Conservation (phyloP, 331 rosid species). For the Quercus tomentella region DNA sequence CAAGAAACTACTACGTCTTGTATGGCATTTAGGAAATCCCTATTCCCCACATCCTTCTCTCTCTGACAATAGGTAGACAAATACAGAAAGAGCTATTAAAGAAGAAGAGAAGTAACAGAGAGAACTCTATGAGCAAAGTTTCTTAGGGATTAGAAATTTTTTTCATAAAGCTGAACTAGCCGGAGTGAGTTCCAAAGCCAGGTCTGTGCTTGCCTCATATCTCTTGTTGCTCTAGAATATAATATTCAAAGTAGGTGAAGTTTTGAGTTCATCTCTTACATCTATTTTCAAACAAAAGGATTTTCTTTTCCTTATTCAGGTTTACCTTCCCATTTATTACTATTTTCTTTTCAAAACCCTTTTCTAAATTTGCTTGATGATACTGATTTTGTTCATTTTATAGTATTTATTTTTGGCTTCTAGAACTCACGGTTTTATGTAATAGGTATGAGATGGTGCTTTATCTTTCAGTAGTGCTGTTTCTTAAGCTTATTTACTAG, state of each 20-base stretch:
- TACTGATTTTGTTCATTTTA: too few relatives aligned
- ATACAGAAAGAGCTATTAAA: constrained; percentile 56
- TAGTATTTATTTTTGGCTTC: too few relatives aligned
- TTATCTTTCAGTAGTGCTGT: constrained; percentile 3
- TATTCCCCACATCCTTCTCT: constrained; percentile 20
- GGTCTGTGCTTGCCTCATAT: constrained; percentile 32
- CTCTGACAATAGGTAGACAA: constrained; percentile 24
- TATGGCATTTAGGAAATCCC: constrained; percentile 43
- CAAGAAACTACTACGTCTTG: constrained; percentile 35
- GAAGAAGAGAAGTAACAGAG: constrained; percentile 31
- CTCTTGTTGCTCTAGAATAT: not conserved
- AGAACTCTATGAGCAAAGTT: constrained; percentile 25
- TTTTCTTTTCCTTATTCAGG: constrained; percentile 8
- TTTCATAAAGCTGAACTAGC: constrained; percentile 57
- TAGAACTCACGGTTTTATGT: too few relatives aligned
- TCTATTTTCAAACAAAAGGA: not conserved
- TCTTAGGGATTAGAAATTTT: constrained; percentile 61
- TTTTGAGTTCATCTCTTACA: not conserved
- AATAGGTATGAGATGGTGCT: constrained; percentile 1
- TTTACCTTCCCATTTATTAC: not conserved
- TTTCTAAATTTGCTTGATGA: too few relatives aligned
- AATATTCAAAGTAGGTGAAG: too few relatives aligned
- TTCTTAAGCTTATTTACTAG: constrained; percentile 5
- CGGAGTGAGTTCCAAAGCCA: constrained; percentile 23
- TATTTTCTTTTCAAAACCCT: not conserved